Conservation (phyloP, 139 green algal genomes). For the Pseudopediastrum boryanum region DNA sequence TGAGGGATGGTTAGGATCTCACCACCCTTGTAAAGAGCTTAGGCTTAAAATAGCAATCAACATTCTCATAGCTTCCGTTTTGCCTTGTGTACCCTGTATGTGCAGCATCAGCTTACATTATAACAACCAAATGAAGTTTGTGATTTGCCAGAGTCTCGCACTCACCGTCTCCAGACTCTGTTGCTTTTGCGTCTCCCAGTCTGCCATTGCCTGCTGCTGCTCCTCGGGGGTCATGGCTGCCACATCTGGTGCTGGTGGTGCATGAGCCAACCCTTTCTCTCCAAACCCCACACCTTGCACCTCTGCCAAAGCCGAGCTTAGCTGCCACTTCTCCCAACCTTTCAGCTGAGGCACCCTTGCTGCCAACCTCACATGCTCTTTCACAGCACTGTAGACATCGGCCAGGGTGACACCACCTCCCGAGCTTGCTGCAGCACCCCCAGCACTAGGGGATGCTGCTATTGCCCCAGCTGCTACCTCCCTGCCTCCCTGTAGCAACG, state of each 20-base stretch:
- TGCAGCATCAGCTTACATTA: no score
- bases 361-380: constrained; percentile 16
- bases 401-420: not conserved
- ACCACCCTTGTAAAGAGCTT: no score
- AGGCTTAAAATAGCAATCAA: no score
- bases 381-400: no score
- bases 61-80: no score
- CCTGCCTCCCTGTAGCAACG: constrained; percentile 16
- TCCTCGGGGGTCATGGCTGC: no score
- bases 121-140: no score
- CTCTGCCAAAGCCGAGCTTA: not conserved
- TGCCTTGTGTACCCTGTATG: no score
- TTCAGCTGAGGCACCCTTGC: constrained; percentile 16
- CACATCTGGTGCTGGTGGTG: not conserved
- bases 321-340: not conserved
- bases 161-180: not conserved
- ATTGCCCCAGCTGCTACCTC: constrained; percentile 31
- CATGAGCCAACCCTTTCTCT: constrained; percentile 7
- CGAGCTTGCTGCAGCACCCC: not conserved
- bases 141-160: no score
- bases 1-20: no score
- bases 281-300: constrained; percentile 9
- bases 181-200: constrained; percentile 12
- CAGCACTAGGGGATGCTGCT: not conserved
- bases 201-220: constrained; percentile 3